Percentiles rank a stretch among this genome's conserved stretches.
phyloP scores from a whole-genome alignment of 768 basidiomycete species.

The Suillus discolor region DNA sequence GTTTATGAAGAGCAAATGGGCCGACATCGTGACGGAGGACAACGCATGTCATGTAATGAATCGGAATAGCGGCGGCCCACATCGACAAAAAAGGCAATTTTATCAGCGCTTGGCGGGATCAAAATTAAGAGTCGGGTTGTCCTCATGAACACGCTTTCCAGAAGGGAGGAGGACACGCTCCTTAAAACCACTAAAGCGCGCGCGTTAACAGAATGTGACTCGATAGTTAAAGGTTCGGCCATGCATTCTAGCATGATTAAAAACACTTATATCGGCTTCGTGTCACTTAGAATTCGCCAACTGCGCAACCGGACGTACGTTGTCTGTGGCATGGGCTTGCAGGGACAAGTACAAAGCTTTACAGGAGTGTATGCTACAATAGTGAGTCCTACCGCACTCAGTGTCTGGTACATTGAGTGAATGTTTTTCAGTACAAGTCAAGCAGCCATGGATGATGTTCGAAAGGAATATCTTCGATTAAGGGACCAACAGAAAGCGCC shows the following conservation, averaged over 20 bases:
- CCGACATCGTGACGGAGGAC: slow-evolving; percentile 16
- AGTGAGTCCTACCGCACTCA: slow-evolving; percentile 48
- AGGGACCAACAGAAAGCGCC: slow-evolving; percentile 42
- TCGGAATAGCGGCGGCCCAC: neutral
- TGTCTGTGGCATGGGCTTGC: slow-evolving; percentile 88
- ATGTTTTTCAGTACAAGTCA: slow-evolving; percentile 58
- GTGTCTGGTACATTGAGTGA: neutral
- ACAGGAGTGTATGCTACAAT: slow-evolving; percentile 79
- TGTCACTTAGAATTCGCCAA: slow-evolving; percentile 71
- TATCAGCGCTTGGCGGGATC: neutral
- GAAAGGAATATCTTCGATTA: slow-evolving; percentile 72
- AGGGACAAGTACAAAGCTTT: slow-evolving; percentile 65
- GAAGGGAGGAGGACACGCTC: slow-evolving; percentile 86
- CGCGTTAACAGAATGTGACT: slow-evolving; percentile 79
- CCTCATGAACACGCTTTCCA: slow-evolving; percentile 80
- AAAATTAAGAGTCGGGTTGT: neutral
- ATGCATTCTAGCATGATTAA: neutral
- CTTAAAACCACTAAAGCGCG: slow-evolving; percentile 78
- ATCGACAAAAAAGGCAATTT: slow-evolving; percentile 1
- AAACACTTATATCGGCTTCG: neutral
- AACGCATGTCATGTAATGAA: neutral
- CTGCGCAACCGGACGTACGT: slow-evolving; percentile 78
- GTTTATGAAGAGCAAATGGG: slow-evolving; percentile 13
- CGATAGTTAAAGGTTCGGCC: slow-evolving; percentile 64
- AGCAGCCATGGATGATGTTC: slow-evolving; percentile 72